These are phyloP conservation scores for Pseudoscleropodium purum DNA, from an alignment of 225 moss, liverwort and hornwort species.

Conservation along the genomic window DNA sequence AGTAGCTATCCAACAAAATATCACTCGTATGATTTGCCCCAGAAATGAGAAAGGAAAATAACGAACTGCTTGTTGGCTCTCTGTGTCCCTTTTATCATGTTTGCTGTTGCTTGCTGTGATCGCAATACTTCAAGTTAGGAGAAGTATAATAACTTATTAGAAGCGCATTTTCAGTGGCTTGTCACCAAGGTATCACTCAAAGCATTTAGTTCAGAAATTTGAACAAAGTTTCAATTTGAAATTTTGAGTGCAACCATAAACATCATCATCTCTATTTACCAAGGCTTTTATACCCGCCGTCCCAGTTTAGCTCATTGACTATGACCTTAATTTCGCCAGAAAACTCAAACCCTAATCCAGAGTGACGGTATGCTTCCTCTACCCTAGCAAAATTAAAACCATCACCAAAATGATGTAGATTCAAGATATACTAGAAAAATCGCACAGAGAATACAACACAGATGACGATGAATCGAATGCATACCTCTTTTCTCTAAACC, in stretches of 20 bases:
- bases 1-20: not conserved
- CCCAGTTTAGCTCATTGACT: not conserved
- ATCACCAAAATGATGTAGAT: not conserved
- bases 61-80: not conserved
- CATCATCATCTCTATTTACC: not conserved
- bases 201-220: not conserved
- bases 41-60: not conserved
- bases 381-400: not conserved
- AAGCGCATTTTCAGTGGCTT: not conserved
- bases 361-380: not conserved
- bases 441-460: not conserved
- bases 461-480: not conserved
- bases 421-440: not conserved
- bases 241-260: not conserved
- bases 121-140: not conserved
- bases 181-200: not conserved
- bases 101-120: not conserved
- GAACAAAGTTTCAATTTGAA: not conserved
- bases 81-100: not conserved
- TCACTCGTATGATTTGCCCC: not conserved
- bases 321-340: not conserved
- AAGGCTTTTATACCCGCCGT: not conserved
- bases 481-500: slow-evolving; percentile 21
- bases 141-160: not conserved
- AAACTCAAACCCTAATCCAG: not conserved